Evolutionary conservation across 768 basidiomycete genomes (phyloP).

Genomic region (Auricularia sp.): DNA sequence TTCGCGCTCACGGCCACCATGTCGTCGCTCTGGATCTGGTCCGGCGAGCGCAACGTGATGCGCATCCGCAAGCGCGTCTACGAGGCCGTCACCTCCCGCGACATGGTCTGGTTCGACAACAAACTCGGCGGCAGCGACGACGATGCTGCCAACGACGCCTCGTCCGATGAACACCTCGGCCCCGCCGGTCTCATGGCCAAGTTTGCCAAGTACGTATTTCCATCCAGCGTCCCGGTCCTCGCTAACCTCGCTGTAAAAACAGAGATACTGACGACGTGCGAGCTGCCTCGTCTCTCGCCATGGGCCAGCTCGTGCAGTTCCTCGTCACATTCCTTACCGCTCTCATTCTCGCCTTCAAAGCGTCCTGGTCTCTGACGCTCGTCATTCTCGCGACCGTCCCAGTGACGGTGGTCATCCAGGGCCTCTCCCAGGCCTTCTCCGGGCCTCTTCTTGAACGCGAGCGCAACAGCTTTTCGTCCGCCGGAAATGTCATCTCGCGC

Average conservation of each 20-base stretch:
- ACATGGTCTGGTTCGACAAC: constrained; percentile 87
- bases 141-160: constrained; percentile 26
- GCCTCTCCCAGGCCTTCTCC: constrained; percentile 59
- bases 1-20: constrained; percentile 67
- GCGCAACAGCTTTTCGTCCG: constrained; percentile 54
- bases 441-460: constrained; percentile 60
- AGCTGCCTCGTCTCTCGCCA: constrained; percentile 67
- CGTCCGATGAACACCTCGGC: constrained; percentile 47
- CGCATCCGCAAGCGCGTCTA: constrained; percentile 63
- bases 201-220: constrained; percentile 56
- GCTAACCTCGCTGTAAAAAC: constrained; percentile 4
- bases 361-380: constrained; percentile 76
- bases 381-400: constrained; percentile 90
- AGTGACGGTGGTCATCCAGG: constrained; percentile 65
- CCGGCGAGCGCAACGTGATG: constrained; percentile 71
- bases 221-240: constrained; percentile 4
- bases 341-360: constrained; percentile 70
- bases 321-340: constrained; percentile 69
- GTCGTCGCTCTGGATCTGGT: constrained; percentile 75
- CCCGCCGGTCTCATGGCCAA: constrained; percentile 91
- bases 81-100: constrained; percentile 50
- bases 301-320: constrained; percentile 73
- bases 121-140: constrained; percentile 53
- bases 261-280: constrained; percentile 96
- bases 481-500: constrained; percentile 73